A percentile compares a stretch with the other conserved stretches of the same genome.
Evolutionary conservation across 2,329 filamentous ascomycete genomes (phyloP).

Genomic region (Fusarium pseudoanthophilum): DNA sequence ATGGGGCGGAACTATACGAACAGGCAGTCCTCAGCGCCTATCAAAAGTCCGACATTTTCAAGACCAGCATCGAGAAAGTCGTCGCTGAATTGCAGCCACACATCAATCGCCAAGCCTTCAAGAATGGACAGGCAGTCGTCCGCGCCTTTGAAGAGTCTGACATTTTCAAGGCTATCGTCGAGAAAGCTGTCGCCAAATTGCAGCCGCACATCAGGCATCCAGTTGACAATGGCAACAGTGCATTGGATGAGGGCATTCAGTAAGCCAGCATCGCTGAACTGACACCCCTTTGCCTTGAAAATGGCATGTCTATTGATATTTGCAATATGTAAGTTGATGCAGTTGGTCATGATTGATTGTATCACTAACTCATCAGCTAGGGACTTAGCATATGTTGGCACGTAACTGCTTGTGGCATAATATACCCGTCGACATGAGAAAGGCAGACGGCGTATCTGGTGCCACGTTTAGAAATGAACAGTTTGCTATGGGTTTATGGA

Average conservation of each 20-base stretch:
- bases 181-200: neutral
- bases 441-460: neutral
- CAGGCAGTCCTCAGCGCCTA: neutral
- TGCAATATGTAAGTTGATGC: neutral
- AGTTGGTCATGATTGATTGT: neutral
- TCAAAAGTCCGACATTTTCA: neutral
- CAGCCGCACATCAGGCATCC: neutral
- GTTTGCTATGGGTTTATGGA: neutral
- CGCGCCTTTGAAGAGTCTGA: neutral
- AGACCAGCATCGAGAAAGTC: neutral
- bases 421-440: neutral
- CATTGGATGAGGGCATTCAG: neutral
- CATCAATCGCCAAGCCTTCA: neutral
- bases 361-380: neutral
- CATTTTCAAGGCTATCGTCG: neutral
- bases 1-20: neutral
- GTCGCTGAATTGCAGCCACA: neutral
- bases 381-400: neutral
- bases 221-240: neutral
- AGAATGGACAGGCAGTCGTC: neutral
- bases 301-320: neutral
- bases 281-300: neutral
- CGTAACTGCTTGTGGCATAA: neutral
- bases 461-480: neutral
- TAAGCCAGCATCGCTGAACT: neutral